Conservation (phyloP, 2,329 filamentous ascomycete genomes). For the Rhynchosporium secalis region DNA sequence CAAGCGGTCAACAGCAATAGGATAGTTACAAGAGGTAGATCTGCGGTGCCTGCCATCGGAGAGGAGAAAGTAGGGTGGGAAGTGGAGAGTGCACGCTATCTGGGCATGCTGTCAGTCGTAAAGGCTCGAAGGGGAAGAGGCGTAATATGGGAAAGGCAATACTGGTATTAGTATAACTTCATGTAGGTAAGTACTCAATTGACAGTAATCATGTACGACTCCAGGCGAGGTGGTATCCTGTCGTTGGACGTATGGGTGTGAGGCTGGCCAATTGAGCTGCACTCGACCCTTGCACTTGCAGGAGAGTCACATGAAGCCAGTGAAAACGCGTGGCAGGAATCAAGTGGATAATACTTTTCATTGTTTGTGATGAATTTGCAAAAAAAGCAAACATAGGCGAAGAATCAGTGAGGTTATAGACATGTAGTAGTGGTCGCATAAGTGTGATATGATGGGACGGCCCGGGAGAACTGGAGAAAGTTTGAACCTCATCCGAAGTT, state of each 20-base stretch:
- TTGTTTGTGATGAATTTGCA: background rate
- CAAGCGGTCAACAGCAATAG: slow-evolving; percentile 59
- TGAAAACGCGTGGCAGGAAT: slow-evolving; percentile 9
- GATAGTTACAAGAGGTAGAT: slow-evolving; percentile 42
- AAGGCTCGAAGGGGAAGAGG: slow-evolving; percentile 7
- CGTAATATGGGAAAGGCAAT: slow-evolving; percentile 13
- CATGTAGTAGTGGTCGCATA: background rate
- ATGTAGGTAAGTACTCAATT: slow-evolving; percentile 9
- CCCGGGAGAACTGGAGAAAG: background rate
- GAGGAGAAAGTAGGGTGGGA: slow-evolving; percentile 12
- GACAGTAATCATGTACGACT: background rate
- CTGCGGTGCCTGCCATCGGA: slow-evolving; percentile 37
- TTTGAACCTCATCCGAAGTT: background rate
- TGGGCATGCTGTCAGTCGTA: slow-evolving; percentile 20
- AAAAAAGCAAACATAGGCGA: background rate
- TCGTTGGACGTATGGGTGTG: slow-evolving; percentile 7
- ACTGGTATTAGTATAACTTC: slow-evolving; percentile 10
- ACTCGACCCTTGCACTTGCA: slow-evolving; percentile 24
- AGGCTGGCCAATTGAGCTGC: slow-evolving; percentile 11
- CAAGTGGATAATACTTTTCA: background rate
- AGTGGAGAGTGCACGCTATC: slow-evolving; percentile 19
- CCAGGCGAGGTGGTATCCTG: background rate
- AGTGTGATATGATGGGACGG: background rate
- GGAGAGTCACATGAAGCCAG: slow-evolving; percentile 21
- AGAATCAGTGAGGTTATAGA: background rate